Conservation (phyloP, 371 early-diverging fungal species). For the Cokeromyces recurvatus region DNA sequence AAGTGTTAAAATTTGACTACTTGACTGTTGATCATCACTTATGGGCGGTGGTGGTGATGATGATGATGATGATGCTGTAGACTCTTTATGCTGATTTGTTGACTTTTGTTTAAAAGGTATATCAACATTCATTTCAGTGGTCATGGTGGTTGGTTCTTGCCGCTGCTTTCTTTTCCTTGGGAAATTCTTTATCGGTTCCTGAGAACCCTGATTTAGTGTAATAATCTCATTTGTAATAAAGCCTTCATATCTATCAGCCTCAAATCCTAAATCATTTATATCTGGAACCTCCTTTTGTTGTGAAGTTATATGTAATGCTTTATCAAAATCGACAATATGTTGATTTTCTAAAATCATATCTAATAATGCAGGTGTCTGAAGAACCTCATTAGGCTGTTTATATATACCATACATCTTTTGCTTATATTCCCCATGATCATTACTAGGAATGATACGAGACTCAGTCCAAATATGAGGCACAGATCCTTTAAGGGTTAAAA, state of each 20-base stretch:
- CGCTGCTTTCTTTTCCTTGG: slow-evolving; percentile 5
- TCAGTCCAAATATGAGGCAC: slow-evolving; percentile 34
- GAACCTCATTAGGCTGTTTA: neutral
- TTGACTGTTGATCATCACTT: neutral
- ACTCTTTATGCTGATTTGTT: neutral
- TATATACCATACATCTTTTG: slow-evolving; percentile 1
- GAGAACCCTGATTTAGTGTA: slow-evolving; percentile 10
- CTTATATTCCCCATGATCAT: slow-evolving; percentile 11
- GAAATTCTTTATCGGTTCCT: slow-evolving; percentile 6
- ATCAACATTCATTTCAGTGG: neutral
- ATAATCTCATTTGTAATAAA: slow-evolving; percentile 1
- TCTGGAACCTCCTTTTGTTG: too few relatives aligned
- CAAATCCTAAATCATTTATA: too few relatives aligned
- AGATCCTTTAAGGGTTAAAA: slow-evolving; percentile 24
- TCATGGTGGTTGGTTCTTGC: neutral
- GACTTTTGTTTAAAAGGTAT: neutral
- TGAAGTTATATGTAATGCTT: neutral
- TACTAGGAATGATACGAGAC: slow-evolving; percentile 20
- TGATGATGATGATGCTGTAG: too few relatives aligned
- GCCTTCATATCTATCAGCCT: too few relatives aligned
- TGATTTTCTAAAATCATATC: slow-evolving; percentile 15
- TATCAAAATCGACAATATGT: slow-evolving; percentile 11
- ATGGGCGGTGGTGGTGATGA: neutral
- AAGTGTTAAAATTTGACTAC: slow-evolving; percentile 1
- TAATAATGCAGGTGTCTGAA: slow-evolving; percentile 13